A percentile compares a stretch with the other conserved stretches of the same genome.
These are phyloP conservation scores for Neodidymelliopsis sp. DNA, from an alignment of 2,329 filamentous ascomycete species.

Conservation along the genomic window DNA sequence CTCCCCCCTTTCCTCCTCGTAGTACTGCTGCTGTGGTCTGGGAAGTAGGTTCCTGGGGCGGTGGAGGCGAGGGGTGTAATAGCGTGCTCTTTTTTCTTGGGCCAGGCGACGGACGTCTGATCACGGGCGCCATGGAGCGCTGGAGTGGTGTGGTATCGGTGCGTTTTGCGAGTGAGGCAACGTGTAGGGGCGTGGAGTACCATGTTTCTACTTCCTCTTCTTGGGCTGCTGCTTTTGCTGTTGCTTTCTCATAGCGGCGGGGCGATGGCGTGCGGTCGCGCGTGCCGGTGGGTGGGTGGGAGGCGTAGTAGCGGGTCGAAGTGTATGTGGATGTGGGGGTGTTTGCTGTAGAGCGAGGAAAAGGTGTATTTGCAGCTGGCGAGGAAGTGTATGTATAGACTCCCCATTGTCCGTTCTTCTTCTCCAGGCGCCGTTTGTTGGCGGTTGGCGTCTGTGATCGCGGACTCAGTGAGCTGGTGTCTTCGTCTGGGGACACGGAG, in stretches of 20 bases:
- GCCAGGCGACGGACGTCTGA: conserved; percentile 6
- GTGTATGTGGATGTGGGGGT: no score
- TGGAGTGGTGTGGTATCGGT: conserved; percentile 8
- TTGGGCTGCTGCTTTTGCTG: conserved; percentile 9
- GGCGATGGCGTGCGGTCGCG: no score
- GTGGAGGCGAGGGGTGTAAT: not conserved
- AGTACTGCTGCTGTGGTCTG: no score
- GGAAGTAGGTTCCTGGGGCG: no score
- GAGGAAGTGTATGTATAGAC: no score
- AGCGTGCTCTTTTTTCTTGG: conserved; percentile 2
- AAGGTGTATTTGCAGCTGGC: conserved; percentile 6
- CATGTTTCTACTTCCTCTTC: conserved; percentile 2
- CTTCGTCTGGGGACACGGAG: conserved; percentile 21
- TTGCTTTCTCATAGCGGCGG: no score
- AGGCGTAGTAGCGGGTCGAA: no score
- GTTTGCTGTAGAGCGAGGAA: not conserved
- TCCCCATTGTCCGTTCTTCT: conserved; percentile 3
- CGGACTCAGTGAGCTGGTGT: conserved; percentile 16
- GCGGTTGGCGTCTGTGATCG: not conserved
- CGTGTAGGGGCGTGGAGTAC: conserved; percentile 7
- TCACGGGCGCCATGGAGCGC: conserved; percentile 15
- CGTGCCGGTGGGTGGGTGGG: no score
- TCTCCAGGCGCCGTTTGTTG: not conserved
- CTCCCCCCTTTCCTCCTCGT: not conserved
- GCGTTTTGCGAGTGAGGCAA: no score